Conservation (phyloP, 495 filamentous ascomycete genomes). For the Aspergillus nanangensis region DNA sequence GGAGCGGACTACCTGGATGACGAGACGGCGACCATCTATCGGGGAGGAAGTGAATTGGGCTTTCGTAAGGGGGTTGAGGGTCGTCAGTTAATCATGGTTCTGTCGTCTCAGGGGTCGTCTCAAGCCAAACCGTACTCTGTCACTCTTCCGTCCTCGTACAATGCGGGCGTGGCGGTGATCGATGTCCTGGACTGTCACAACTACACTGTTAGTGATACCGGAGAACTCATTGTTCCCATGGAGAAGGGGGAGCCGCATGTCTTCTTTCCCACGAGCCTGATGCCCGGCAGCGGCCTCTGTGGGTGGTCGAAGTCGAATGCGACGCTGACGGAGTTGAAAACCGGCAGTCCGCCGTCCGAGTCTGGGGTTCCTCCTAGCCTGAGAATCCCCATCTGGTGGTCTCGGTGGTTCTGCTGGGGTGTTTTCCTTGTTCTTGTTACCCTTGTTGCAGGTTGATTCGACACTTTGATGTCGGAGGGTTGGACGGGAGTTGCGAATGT, state of each 20-base stretch:
- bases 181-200: constrained; percentile 49
- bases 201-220: constrained; percentile 38
- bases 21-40: constrained; percentile 47
- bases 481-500: not conserved
- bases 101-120: constrained; percentile 50
- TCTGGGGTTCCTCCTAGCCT: too few species aligned
- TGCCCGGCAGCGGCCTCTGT: constrained; percentile 35
- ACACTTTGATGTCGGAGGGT: not conserved
- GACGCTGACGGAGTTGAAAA: not conserved
- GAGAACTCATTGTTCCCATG: constrained; percentile 42
- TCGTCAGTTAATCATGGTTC: constrained; percentile 52
- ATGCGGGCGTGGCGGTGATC: constrained; percentile 25
- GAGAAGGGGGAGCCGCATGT: constrained; percentile 47
- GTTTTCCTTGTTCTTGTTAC: not conserved
- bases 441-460: not conserved
- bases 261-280: constrained; percentile 26
- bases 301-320: constrained; percentile 10
- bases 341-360: not conserved
- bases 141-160: constrained; percentile 37
- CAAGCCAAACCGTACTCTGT: constrained; percentile 37
- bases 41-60: constrained; percentile 51
- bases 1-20: constrained; percentile 46
- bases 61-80: constrained; percentile 58
- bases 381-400: too few species aligned
- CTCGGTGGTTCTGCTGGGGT: not conserved